A percentile compares a stretch with the other conserved stretches of the same genome.
These are phyloP conservation scores for Cylindrodendrum hubeiense DNA, from an alignment of 2,329 filamentous ascomycete species.

Conservation along the genomic window DNA sequence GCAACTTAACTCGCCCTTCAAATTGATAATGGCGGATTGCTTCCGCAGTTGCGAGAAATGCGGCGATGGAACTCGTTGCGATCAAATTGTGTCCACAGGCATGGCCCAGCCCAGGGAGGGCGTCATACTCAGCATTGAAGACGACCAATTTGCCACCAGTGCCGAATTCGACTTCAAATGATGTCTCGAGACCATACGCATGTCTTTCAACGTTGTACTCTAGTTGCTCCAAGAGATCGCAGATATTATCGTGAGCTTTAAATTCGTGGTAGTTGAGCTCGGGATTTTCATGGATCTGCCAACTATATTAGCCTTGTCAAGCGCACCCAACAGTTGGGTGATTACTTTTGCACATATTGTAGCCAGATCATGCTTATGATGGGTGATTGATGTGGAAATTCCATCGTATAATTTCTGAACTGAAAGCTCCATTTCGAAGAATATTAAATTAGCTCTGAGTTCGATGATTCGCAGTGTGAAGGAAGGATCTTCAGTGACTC, in stretches of 20 bases:
- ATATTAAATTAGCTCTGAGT: neutral
- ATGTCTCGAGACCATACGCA: slow-evolving; percentile 57
- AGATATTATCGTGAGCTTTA: slow-evolving; percentile 56
- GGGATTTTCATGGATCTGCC: slow-evolving; percentile 55
- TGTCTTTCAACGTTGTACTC: slow-evolving; percentile 54
- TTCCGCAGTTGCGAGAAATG: slow-evolving; percentile 44
- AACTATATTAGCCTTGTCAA: neutral
- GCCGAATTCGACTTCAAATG: slow-evolving; percentile 55
- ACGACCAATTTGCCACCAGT: slow-evolving; percentile 54
- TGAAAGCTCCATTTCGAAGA: neutral
- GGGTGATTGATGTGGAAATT: slow-evolving; percentile 28
- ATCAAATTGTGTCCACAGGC: slow-evolving; percentile 69
- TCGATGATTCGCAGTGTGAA: neutral
- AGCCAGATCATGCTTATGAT: slow-evolving; percentile 29
- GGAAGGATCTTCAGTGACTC: neutral
- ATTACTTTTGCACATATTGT: slow-evolving; percentile 32
- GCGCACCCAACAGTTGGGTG: accelerated
- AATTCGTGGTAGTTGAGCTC: slow-evolving; percentile 57
- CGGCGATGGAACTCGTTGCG: slow-evolving; percentile 61
- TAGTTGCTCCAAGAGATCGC: slow-evolving; percentile 49
- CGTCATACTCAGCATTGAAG: slow-evolving; percentile 58
- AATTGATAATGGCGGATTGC: slow-evolving; percentile 10
- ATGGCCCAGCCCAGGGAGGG: slow-evolving; percentile 63
- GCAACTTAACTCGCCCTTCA: slow-evolving; percentile 44
- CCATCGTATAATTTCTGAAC: slow-evolving; percentile 13